Percentiles rank a stretch among this genome's conserved stretches.
phyloP scores from a whole-genome alignment of 768 basidiomycete species.

The Tulasnella sp. region DNA sequence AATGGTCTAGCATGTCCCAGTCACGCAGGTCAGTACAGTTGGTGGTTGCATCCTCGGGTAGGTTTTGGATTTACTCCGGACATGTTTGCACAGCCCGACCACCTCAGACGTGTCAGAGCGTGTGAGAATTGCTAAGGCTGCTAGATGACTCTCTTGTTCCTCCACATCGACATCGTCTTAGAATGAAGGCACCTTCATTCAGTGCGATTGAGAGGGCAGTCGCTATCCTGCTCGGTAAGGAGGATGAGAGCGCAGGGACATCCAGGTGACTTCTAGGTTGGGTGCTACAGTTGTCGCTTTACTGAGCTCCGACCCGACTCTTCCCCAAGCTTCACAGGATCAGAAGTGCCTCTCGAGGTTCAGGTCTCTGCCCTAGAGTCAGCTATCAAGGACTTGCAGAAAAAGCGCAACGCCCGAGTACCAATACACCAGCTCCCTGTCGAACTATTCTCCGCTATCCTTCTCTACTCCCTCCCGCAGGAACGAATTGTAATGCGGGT shows the following conservation, averaged over 20 bases:
- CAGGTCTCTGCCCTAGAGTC: neutral
- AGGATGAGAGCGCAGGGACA: neutral
- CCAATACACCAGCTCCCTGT: neutral
- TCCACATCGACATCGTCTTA: neutral
- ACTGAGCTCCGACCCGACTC: neutral
- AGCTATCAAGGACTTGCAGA: neutral
- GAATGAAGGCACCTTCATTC: neutral
- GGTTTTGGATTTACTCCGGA: neutral
- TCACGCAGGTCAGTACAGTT: too few species aligned
- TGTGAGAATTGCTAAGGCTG: neutral
- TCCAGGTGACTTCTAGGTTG: neutral
- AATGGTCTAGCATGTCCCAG: neutral
- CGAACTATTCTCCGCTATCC: neutral
- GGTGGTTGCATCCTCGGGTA: neutral
- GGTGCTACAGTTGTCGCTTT: neutral
- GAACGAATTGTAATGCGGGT: neutral
- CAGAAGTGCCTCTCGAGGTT: neutral
- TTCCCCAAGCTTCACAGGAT: neutral
- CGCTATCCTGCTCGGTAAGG: neutral
- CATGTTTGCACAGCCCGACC: neutral
- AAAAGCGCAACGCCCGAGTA: neutral
- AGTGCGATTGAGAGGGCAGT: neutral
- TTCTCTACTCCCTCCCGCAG: neutral
- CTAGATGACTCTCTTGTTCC: neutral
- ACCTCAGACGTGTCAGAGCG: neutral